A percentile compares a stretch with the other conserved stretches of the same genome.
These are phyloP conservation scores for Fusarium pseudocircinatum DNA, from an alignment of 2,329 filamentous ascomycete genomes.

Conservation along the genomic window DNA sequence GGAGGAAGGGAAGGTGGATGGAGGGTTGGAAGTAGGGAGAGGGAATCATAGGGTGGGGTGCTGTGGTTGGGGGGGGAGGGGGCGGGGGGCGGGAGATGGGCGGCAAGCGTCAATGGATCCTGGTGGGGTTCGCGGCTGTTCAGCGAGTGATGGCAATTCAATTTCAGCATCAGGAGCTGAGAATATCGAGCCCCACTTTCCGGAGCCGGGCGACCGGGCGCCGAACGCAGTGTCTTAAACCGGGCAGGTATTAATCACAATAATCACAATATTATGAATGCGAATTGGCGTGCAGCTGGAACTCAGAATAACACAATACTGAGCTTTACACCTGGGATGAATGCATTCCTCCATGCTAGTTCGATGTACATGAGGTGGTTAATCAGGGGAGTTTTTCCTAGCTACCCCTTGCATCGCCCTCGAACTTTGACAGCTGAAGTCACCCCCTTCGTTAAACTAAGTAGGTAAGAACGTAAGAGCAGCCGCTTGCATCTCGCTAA, in stretches of 20 bases:
- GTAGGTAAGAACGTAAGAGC: not conserved
- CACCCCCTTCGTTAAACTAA: not conserved
- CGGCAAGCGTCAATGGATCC: conserved; percentile 10
- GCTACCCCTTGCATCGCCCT: not conserved
- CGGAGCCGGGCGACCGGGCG: too few species aligned
- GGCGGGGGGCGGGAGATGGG: conserved; percentile 29
- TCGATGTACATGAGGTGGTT: not conserved
- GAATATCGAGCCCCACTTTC: not conserved
- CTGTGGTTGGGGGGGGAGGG: too few species aligned
- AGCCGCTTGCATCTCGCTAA: not conserved
- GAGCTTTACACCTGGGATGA: not conserved
- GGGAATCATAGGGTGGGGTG: too few species aligned
- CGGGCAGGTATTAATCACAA: too few species aligned
- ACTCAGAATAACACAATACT: not conserved
- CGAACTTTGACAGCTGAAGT: conserved; percentile 16
- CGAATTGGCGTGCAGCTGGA: not conserved
- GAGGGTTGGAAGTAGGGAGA: too few species aligned
- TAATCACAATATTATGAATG: not conserved
- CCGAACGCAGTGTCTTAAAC: not conserved
- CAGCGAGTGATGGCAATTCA: conserved; percentile 20
- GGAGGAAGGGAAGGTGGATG: too few species aligned
- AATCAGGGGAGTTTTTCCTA: not conserved
- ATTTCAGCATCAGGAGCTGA: conserved; percentile 15
- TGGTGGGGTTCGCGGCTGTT: conserved; percentile 19
- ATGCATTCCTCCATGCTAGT: not conserved